Evolutionary conservation across 768 basidiomycete species (phyloP).

Genomic region (Podaxis sp.): DNA sequence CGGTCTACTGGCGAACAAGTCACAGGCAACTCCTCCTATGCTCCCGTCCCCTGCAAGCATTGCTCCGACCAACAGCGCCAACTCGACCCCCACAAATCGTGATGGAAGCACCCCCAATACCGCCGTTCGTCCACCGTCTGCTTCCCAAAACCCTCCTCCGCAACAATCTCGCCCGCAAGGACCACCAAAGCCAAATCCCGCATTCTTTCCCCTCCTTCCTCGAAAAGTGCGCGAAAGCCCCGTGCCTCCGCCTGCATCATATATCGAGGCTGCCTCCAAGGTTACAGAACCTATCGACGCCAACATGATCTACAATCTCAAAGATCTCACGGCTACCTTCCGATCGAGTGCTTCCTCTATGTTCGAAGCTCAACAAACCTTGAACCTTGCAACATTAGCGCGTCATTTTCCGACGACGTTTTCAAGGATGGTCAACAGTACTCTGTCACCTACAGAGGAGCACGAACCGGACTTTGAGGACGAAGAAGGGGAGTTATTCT

Average conservation of each 20-base stretch:
- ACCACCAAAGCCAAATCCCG: slow-evolving; percentile 29
- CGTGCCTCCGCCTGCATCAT: slow-evolving; percentile 40
- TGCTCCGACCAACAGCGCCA: slow-evolving; percentile 65
- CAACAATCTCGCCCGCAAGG: slow-evolving; percentile 26
- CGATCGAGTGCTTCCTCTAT: slow-evolving; percentile 47
- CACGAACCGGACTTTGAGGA: slow-evolving; percentile 83
- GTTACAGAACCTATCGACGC: slow-evolving; percentile 46
- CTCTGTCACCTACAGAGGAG: slow-evolving; percentile 63
- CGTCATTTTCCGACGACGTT: slow-evolving; percentile 77
- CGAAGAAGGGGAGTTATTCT: slow-evolving; percentile 83
- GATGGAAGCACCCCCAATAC: slow-evolving; percentile 56
- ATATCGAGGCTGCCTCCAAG: slow-evolving; percentile 42
- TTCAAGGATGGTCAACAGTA: slow-evolving; percentile 68
- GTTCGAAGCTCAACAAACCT: slow-evolving; percentile 46
- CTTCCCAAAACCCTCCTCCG: slow-evolving; percentile 31
- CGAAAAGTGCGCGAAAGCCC: slow-evolving; percentile 34
- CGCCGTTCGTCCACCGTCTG: slow-evolving; percentile 30
- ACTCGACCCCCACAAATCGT: slow-evolving; percentile 72
- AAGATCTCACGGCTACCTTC: slow-evolving; percentile 40
- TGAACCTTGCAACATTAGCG: slow-evolving; percentile 67
- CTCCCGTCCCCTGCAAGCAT: slow-evolving; percentile 78
- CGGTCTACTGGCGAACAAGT: slow-evolving; percentile 34
- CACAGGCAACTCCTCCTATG: slow-evolving; percentile 64
- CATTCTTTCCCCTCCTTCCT: slow-evolving; percentile 40
- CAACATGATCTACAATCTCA: slow-evolving; percentile 40